Evolutionary conservation across 2,329 filamentous ascomycete genomes (phyloP).

Genomic region (Fusarium mexicanum): DNA sequence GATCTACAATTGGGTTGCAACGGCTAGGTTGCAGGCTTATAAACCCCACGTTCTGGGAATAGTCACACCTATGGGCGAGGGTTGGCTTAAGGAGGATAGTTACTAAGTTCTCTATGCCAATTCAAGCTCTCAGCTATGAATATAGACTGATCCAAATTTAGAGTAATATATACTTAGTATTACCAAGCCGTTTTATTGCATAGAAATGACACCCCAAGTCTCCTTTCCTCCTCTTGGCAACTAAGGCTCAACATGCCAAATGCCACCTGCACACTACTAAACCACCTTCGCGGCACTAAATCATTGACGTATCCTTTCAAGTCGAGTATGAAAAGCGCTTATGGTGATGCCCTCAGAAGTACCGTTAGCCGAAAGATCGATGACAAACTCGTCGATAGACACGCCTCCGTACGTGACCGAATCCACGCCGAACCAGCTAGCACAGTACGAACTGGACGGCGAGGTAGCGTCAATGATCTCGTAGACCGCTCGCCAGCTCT

Average conservation of each 20-base stretch:
- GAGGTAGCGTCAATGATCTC: background rate
- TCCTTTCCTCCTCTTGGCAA: background rate
- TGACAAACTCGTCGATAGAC: background rate
- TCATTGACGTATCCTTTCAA: background rate
- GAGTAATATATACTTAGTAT: fast-evolving
- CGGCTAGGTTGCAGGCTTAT: background rate
- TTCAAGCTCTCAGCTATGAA: background rate
- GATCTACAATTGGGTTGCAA: background rate
- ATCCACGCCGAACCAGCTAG: background rate
- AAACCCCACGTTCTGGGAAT: background rate
- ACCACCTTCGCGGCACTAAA: fast-evolving
- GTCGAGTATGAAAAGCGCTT: background rate
- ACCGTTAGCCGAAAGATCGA: background rate
- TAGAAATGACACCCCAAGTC: background rate
- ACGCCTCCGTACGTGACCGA: background rate
- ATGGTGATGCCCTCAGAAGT: background rate
- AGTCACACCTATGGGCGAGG: background rate
- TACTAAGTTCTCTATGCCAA: too few species aligned
- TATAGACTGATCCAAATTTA: fast-evolving
- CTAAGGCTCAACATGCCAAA: background rate
- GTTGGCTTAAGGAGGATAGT: background rate
- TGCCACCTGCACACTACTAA: background rate
- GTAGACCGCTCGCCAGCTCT: background rate
- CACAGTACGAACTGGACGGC: background rate
- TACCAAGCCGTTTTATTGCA: background rate